These are phyloP conservation scores for Pichia sp. DNA, from an alignment of 1,139 yeast species.

Conservation along the genomic window DNA sequence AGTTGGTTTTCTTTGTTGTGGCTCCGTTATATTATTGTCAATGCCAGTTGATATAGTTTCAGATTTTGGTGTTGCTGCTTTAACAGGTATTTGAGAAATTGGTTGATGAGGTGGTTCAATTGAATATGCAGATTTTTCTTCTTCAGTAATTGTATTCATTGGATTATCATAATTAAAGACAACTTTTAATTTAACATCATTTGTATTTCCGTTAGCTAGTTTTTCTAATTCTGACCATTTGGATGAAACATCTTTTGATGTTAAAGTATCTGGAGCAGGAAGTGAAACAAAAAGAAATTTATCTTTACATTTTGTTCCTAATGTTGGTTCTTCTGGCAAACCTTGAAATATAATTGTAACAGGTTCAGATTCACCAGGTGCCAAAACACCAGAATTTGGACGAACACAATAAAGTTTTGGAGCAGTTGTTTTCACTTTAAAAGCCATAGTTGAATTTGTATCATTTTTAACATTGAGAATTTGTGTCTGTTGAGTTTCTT, in stretches of 20 bases:
- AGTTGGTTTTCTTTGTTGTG: neutral
- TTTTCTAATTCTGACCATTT: conserved; percentile 69
- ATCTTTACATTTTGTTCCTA: conserved; percentile 77
- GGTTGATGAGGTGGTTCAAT: neutral
- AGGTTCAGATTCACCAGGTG: conserved; percentile 66
- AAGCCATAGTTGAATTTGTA: conserved; percentile 52
- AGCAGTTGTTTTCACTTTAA: conserved; percentile 97
- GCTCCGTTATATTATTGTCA: conserved; percentile 5
- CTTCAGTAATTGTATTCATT: conserved; percentile 27
- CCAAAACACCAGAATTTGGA: conserved; percentile 82
- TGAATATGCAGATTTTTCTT: conserved; percentile 11
- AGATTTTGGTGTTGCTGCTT: neutral
- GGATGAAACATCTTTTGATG: conserved; percentile 56
- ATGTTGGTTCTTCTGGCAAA: conserved; percentile 63
- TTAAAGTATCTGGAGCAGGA: conserved; percentile 57
- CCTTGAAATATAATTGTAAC: conserved; percentile 87
- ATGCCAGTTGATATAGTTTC: neutral
- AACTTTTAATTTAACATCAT: conserved; percentile 76
- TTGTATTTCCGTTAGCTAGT: conserved; percentile 52
- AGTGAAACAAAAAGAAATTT: conserved; percentile 85
- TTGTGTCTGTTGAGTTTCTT: conserved; percentile 59
- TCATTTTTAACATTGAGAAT: conserved; percentile 64
- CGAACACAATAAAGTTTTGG: conserved; percentile 93
- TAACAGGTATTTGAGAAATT: neutral
- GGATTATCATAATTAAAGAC: conserved; percentile 39